These are phyloP conservation scores for Lactifluus rugatus DNA, from an alignment of 768 basidiomycete genomes.

Conservation along the genomic window DNA sequence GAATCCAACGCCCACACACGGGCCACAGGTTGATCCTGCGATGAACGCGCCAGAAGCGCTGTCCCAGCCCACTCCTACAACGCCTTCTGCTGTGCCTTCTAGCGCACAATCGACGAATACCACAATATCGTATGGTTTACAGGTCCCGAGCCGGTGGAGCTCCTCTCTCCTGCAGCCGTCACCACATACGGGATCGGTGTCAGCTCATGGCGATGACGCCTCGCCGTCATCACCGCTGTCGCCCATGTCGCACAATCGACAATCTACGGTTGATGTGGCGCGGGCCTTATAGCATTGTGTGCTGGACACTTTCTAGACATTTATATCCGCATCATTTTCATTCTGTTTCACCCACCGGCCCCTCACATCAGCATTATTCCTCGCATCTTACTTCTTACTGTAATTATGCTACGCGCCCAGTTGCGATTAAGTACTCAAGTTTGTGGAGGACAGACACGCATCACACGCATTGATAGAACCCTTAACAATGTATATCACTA, in stretches of 20 bases:
- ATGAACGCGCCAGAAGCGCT: conserved; percentile 33
- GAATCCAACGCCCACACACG: conserved; percentile 44
- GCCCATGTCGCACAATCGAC: background rate
- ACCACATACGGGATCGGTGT: conserved; percentile 7
- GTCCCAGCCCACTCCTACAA: conserved; percentile 35
- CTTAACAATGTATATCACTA: conserved; percentile 13
- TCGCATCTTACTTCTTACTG: conserved; percentile 5
- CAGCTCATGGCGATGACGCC: background rate
- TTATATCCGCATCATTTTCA: background rate
- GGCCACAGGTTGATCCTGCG: conserved; percentile 31
- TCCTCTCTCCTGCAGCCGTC: background rate
- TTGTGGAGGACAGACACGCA: background rate
- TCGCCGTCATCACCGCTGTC: background rate
- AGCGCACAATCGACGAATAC: conserved; percentile 16
- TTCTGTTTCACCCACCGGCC: conserved; percentile 1
- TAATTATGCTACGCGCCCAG: background rate
- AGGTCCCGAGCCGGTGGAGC: conserved; percentile 14
- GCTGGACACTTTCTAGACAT: background rate
- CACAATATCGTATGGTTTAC: conserved; percentile 15
- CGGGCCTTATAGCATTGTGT: conserved; percentile 1
- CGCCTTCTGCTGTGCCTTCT: conserved; percentile 12
- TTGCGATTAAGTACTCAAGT: background rate
- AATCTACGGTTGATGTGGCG: conserved; percentile 3
- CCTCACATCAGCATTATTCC: conserved; percentile 4
- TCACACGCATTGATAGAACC: conserved; percentile 6